A percentile compares a stretch with the other conserved stretches of the same genome.
Conservation (phyloP, 2,329 filamentous ascomycete genomes). For the Aspergillus sp. region DNA sequence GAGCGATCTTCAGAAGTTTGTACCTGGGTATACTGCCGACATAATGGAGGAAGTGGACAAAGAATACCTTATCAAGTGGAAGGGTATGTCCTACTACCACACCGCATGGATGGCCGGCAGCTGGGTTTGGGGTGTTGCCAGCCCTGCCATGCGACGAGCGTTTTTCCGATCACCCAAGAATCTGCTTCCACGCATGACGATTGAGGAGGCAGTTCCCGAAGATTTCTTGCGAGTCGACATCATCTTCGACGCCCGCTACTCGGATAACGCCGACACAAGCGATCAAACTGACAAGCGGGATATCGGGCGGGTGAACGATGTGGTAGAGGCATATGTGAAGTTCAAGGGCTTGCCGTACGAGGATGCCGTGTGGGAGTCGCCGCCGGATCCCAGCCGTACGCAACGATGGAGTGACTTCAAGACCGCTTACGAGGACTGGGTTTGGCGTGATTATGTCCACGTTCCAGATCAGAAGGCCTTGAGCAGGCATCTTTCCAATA, state of each 20-base stretch:
- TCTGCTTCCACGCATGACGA: slow-evolving; percentile 57
- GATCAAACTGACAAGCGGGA: slow-evolving; percentile 59
- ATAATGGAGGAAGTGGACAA: slow-evolving; percentile 65
- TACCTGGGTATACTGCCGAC: slow-evolving; percentile 43
- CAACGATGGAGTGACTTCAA: slow-evolving; percentile 70
- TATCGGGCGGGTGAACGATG: slow-evolving; percentile 59
- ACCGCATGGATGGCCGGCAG: slow-evolving; percentile 79
- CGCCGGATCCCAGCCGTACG: slow-evolving; percentile 53
- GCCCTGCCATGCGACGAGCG: slow-evolving; percentile 55
- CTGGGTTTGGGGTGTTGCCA: slow-evolving; percentile 71
- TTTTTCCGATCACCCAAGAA: slow-evolving; percentile 63
- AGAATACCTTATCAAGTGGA: slow-evolving; percentile 90
- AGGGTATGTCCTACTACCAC: slow-evolving; percentile 66
- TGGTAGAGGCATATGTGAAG: slow-evolving; percentile 72
- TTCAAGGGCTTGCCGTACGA: slow-evolving; percentile 89
- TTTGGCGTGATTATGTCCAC: slow-evolving; percentile 67
- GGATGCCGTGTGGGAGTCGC: slow-evolving; percentile 80
- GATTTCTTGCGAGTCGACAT: slow-evolving; percentile 81
- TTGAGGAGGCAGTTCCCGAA: slow-evolving; percentile 73
- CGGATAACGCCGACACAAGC: slow-evolving; percentile 44
- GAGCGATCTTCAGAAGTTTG: slow-evolving; percentile 47
- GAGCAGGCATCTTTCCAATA: slow-evolving; percentile 57
- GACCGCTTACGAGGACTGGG: slow-evolving; percentile 75
- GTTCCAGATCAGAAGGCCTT: slow-evolving; percentile 47
- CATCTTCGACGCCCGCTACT: slow-evolving; percentile 70